Evolutionary conservation across 108 stramenopile genomes (phyloP).

Genomic region (Cyclotella sp.): DNA sequence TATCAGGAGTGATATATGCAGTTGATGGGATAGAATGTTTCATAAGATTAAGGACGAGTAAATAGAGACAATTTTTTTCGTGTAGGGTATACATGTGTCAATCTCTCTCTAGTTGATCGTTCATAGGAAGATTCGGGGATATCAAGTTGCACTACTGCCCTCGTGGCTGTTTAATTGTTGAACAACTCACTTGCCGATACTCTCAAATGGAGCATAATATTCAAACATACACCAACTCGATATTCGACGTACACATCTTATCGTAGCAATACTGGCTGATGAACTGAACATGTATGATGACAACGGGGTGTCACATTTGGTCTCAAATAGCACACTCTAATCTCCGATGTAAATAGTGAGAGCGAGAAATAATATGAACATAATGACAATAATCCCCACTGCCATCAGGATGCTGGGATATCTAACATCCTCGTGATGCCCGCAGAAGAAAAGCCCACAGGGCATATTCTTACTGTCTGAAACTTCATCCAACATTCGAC

Average conservation of each 20-base stretch:
- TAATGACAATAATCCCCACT: slow-evolving; percentile 44
- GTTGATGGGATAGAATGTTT: slow-evolving; percentile 18
- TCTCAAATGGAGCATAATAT: no score
- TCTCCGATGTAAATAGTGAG: slow-evolving; percentile 43
- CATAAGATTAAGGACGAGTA: slow-evolving; percentile 27
- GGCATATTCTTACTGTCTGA: slow-evolving; percentile 64
- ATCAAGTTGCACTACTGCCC: no score
- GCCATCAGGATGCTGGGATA: slow-evolving; percentile 78
- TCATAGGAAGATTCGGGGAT: no score
- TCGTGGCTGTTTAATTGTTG: no score
- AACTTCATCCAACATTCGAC: slow-evolving; percentile 78
- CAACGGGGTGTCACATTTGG: no score
- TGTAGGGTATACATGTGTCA: background rate
- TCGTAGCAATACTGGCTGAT: no score
- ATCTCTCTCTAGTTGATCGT: background rate
- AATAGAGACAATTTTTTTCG: background rate
- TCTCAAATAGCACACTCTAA: slow-evolving; percentile 7
- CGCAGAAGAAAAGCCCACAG: slow-evolving; percentile 87
- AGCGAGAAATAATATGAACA: slow-evolving; percentile 46
- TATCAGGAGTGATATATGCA: background rate
- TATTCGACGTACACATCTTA: no score
- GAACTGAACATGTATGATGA: no score
- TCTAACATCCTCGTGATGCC: slow-evolving; percentile 86
- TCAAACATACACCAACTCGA: no score
- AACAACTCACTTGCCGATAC: no score